Conservation (phyloP, 2,329 filamentous ascomycete species). For the Polychaeton citri region DNA sequence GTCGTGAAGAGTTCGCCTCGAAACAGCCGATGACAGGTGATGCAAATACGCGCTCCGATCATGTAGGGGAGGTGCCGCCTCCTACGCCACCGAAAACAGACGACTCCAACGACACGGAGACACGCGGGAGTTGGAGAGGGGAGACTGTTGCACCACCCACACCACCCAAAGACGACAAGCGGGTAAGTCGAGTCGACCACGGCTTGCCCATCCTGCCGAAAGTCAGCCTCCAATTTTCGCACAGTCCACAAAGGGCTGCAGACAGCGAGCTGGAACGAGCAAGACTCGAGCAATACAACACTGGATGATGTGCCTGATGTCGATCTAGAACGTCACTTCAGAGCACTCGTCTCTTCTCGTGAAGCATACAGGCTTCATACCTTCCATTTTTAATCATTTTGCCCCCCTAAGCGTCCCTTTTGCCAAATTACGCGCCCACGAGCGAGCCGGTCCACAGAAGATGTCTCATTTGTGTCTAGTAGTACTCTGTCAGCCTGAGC, state of each 20-base stretch:
- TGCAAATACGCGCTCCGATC: conserved; percentile 13
- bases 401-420: too few species aligned
- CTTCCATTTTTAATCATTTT: too few species aligned
- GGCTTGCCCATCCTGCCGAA: conserved; percentile 13
- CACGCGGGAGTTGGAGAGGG: conserved; percentile 12
- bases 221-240: conserved; percentile 9
- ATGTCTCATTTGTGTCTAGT: too few species aligned
- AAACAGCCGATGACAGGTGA: conserved; percentile 10
- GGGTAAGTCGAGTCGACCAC: conserved; percentile 9
- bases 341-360: too few species aligned
- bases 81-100: conserved; percentile 20
- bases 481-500: too few species aligned
- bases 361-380: too few species aligned
- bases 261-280: conserved; percentile 8
- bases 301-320: too few species aligned
- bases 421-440: too few species aligned
- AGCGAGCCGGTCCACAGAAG: too few species aligned
- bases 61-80: conserved; percentile 16
- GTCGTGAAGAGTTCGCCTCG: conserved; percentile 9
- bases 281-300: not conserved
- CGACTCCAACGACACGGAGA: conserved; percentile 8
- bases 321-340: too few species aligned
- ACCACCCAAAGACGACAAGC: conserved; percentile 29
- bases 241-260: conserved; percentile 9
- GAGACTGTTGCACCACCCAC: conserved; percentile 27